These are phyloP conservation scores for Sarocladium strictum DNA, from an alignment of 2,329 filamentous ascomycete genomes.

Conservation along the genomic window DNA sequence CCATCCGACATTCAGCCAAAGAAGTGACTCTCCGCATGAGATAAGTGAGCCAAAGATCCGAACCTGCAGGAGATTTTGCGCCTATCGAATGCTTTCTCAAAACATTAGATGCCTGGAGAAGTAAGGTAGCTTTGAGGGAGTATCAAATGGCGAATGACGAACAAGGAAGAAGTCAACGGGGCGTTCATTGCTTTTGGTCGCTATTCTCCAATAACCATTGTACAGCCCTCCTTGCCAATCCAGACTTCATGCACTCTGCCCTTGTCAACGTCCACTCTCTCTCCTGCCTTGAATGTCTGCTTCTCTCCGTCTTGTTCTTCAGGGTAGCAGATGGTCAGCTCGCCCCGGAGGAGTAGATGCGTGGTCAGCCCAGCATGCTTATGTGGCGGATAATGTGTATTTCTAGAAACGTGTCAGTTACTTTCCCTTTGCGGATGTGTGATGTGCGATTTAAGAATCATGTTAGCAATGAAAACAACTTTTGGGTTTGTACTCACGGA, in stretches of 20 bases:
- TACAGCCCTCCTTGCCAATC: constrained; percentile 61
- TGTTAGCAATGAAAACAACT: too few species aligned
- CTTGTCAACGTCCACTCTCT: constrained; percentile 61
- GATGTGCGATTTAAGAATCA: too few species aligned
- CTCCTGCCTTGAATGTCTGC: constrained; percentile 53
- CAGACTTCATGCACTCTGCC: constrained; percentile 62
- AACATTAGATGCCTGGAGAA: too few species aligned
- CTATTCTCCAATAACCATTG: constrained; percentile 59
- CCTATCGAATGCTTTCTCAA: neutral
- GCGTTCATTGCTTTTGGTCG: neutral
- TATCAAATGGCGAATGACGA: too few species aligned
- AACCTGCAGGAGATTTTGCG: neutral
- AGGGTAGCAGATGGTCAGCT: constrained; percentile 62
- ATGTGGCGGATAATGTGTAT: constrained; percentile 64
- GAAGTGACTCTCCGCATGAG: neutral
- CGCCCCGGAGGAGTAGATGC: constrained; percentile 60
- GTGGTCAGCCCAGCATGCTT: constrained; percentile 59
- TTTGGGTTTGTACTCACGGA: constrained; percentile 61
- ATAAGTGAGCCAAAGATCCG: neutral
- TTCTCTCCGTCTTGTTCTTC: constrained; percentile 49
- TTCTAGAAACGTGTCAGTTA: constrained; percentile 26
- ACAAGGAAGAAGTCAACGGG: neutral
- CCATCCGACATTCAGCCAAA: too few species aligned
- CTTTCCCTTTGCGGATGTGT: too few species aligned
- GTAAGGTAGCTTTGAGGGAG: too few species aligned